Evolutionary conservation across 805 yeast species (phyloP).

Genomic region (Lachancea fermentati): DNA sequence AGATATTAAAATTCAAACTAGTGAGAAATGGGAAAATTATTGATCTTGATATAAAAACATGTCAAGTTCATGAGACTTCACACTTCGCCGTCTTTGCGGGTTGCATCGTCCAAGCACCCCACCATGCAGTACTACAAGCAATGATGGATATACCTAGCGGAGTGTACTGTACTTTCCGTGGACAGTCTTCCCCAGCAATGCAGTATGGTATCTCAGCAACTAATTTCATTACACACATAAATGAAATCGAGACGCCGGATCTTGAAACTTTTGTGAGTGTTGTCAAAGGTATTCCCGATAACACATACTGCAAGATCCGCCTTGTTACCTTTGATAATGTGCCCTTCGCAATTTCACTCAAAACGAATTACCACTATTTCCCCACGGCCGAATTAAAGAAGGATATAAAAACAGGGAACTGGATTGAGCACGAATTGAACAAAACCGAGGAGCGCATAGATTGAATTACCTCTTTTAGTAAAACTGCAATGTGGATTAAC

Average conservation of each 20-base stretch:
- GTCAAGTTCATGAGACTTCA: conserved; percentile 55
- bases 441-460: conserved; percentile 28
- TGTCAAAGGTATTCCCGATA: conserved; percentile 68
- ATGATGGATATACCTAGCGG: conserved; percentile 71
- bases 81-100: conserved; percentile 81
- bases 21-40: conserved; percentile 66
- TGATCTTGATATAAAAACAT: conserved; percentile 58
- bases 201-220: conserved; percentile 76
- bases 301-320: conserved; percentile 74
- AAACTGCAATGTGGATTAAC: neutral
- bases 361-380: conserved; percentile 86
- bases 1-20: conserved; percentile 49
- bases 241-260: conserved; percentile 67
- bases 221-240: conserved; percentile 84
- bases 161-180: conserved; percentile 73
- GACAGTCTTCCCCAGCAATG: conserved; percentile 80
- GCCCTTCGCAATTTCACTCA: conserved; percentile 79
- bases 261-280: conserved; percentile 60
- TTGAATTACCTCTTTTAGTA: too few species aligned
- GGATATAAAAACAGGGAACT: conserved; percentile 40
- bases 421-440: conserved; percentile 50
- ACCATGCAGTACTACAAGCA: conserved; percentile 84
- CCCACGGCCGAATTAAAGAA: conserved; percentile 61
- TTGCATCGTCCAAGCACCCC: conserved; percentile 79
- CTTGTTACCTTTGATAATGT: conserved; percentile 80